Base-by-base conservation (phyloP, 306 rosid genomes). In the Trifolium dubium region DNA sequence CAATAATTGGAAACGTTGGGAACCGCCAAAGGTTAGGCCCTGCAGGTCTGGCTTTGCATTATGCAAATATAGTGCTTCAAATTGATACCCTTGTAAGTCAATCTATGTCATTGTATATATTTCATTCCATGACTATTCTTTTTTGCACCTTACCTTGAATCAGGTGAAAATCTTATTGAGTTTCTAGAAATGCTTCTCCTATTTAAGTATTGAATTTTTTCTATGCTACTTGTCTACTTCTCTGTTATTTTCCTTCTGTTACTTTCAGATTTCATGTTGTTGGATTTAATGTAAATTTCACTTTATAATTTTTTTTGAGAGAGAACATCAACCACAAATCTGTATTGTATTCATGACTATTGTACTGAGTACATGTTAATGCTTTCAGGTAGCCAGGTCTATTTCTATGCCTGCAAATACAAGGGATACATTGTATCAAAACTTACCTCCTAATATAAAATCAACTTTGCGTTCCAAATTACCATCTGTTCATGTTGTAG, bases 41-140 rank as follows among this genome's bases (percentile, higher is more conserved):
- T 68, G 88, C 96, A 12, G 97, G 97, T 66, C 92, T 92, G 69
- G 76, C 89, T 50, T 86, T 92, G 83, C 97, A 92, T 83, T 92
- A 92, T 85, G 97, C 97, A 76, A 89, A 92, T 68, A 88, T 92
- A 44, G 82, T 92, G 60, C 87, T 92, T 77, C 96, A 89, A 84
- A 89, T 92, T 14, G 97, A 92, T 85, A 92, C 86, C 40, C 89
- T 92, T 69, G 97, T 92, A 79, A 78, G 97, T 86, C 53, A 65
- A 55, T 28, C 46, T 73, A 72, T 62, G 69, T 71, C 67, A 11
- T 44, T 55, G 41, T 40, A 59, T 66, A 73, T 79, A 53, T 51
- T 72, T 80, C 67, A 66, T 56, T 29, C 53, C 67, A 6, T 30
- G 44, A 30, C 79, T 46, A 50, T 66, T 81, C 34, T 51, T 40